A percentile compares a stretch with the other conserved stretches of the same genome.
These are phyloP conservation scores for Thielaviopsis populi DNA, from an alignment of 2,329 filamentous ascomycete genomes.

Conservation along the genomic window DNA sequence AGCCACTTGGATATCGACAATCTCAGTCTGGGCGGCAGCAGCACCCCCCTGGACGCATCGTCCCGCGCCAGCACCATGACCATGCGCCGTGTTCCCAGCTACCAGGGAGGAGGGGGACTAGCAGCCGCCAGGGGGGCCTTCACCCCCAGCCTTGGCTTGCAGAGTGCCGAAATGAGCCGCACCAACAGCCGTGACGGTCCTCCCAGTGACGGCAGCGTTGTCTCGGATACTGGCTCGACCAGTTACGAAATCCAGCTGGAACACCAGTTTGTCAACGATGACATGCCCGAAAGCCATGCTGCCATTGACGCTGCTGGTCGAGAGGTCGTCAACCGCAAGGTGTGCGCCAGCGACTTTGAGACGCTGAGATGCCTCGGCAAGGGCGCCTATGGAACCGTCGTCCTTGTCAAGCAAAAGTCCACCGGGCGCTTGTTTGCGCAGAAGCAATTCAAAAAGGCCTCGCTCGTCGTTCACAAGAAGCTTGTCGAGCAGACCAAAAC, in stretches of 20 bases:
- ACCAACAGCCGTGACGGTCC: constrained; percentile 41
- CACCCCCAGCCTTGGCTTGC: constrained; percentile 35
- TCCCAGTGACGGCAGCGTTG: constrained; percentile 39
- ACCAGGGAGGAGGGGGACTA: constrained; percentile 1
- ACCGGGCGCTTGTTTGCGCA: constrained; percentile 89
- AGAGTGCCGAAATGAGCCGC: constrained; percentile 41
- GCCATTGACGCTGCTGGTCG: constrained; percentile 24
- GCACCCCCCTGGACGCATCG: constrained; percentile 39
- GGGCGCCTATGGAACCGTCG: constrained; percentile 86
- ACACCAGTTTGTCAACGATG: constrained; percentile 52
- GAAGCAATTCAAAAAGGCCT: constrained; percentile 97
- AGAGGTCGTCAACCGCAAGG: constrained; percentile 46
- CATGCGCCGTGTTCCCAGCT: constrained; percentile 15
- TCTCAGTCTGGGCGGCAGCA: not conserved
- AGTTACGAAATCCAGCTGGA: constrained; percentile 78
- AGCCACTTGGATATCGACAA: constrained; percentile 56
- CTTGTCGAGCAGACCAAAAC: constrained; percentile 96
- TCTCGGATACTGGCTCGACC: constrained; percentile 52
- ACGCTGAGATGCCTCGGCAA: constrained; percentile 85
- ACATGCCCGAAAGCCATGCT: constrained; percentile 21
- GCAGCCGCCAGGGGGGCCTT: constrained; percentile 11
- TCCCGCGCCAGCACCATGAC: constrained; percentile 40
- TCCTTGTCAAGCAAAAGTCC: constrained; percentile 75
- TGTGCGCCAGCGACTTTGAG: constrained; percentile 83
- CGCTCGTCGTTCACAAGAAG: constrained; percentile 86